Percentiles rank a stretch among this genome's conserved stretches.
Evolutionary conservation across 371 early-diverging fungal species (phyloP).

Genomic region (Circinella minor): DNA sequence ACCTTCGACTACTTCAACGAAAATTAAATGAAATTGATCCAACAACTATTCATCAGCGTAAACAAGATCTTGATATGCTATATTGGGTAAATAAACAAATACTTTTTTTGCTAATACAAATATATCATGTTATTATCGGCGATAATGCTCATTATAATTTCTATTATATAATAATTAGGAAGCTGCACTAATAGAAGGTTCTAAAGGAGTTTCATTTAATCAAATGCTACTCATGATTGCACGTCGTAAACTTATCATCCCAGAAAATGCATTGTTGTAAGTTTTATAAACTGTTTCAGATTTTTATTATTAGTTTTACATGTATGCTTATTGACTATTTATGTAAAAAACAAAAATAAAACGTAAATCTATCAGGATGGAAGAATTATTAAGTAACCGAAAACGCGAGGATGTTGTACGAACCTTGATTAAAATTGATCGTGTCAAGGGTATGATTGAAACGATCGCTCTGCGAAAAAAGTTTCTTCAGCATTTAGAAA

Average conservation of each 20-base stretch:
- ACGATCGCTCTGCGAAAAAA: conserved; percentile 51
- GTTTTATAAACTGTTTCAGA: conserved; percentile 11
- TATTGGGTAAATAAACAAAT: conserved; percentile 40
- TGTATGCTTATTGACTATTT: no score
- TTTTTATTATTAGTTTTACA: neutral
- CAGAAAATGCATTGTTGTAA: conserved; percentile 56
- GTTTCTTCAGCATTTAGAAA: conserved; percentile 42
- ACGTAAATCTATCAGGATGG: conserved; percentile 27
- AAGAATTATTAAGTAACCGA: conserved; percentile 46
- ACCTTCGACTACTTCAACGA: conserved; percentile 28
- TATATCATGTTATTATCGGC: no score
- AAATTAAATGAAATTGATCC: conserved; percentile 39
- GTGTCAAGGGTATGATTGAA: conserved; percentile 51
- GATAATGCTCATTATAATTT: no score
- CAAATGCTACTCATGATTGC: conserved; percentile 64
- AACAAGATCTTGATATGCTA: conserved; percentile 44
- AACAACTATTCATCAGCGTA: conserved; percentile 34
- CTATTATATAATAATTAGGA: conserved; percentile 22
- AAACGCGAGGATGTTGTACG: conserved; percentile 50
- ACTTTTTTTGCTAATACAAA: neutral
- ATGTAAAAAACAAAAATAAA: no score
- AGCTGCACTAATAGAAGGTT: conserved; percentile 38
- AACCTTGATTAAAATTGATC: conserved; percentile 49
- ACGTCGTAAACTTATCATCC: conserved; percentile 62
- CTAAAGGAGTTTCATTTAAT: conserved; percentile 62